A percentile compares a stretch with the other conserved stretches of the same genome.
phyloP scores from a whole-genome alignment of 2,329 filamentous ascomycete species.

The Clarireedia homoeocarpa region DNA sequence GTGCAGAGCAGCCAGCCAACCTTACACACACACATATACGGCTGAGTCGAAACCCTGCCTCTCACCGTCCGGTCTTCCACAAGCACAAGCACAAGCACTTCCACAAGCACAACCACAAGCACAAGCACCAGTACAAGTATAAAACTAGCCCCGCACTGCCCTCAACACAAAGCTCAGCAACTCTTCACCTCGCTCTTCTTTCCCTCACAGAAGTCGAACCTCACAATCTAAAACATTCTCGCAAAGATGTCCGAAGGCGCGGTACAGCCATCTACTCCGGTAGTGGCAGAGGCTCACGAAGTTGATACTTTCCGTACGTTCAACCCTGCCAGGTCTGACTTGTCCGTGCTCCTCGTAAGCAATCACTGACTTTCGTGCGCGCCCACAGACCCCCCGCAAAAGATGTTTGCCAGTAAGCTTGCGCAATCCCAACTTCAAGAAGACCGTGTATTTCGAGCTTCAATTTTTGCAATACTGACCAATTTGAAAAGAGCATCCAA shows the following conservation, averaged over 20 bases:
- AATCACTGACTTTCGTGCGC: slow-evolving; percentile 18
- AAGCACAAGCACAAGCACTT: no score
- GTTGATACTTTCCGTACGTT: slow-evolving; percentile 65
- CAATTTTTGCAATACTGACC: slow-evolving; percentile 24
- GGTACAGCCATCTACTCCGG: slow-evolving; percentile 36
- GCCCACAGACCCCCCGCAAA: slow-evolving; percentile 50
- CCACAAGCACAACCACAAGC: no score
- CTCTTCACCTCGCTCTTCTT: background rate
- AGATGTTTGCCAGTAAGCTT: slow-evolving; percentile 59
- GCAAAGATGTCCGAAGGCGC: slow-evolving; percentile 38
- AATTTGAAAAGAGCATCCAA: slow-evolving; percentile 51
- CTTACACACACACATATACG: no score
- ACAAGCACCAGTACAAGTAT: no score
- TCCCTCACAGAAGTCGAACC: background rate
- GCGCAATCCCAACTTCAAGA: background rate
- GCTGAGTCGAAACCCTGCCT: no score
- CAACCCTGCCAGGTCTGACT: background rate
- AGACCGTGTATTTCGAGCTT: background rate
- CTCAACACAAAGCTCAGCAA: background rate
- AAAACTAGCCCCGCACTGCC: no score
- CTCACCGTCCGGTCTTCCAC: no score
- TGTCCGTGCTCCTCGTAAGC: slow-evolving; percentile 1
- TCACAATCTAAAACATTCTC: background rate
- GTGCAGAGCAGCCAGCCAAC: no score
- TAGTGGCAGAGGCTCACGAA: slow-evolving; percentile 68